A percentile compares a stretch with the other conserved stretches of the same genome.
Conservation (phyloP, 352 stramenopile species). For the Pythium insidiosum region DNA sequence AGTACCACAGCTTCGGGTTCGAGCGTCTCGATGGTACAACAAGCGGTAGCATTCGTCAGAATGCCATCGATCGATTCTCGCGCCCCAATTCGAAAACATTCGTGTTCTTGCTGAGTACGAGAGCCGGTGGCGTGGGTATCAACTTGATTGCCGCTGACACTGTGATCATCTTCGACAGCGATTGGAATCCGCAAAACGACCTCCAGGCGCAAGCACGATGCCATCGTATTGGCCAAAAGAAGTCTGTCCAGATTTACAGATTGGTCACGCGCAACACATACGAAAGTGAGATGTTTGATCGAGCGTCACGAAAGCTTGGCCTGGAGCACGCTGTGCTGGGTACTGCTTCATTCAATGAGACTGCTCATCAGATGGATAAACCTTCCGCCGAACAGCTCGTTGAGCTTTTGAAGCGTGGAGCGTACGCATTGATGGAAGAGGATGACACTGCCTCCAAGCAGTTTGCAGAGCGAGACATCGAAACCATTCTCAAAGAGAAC, state of each 20-base stretch:
- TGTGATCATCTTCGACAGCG: slow-evolving; percentile 99
- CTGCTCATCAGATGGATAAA: slow-evolving; percentile 75
- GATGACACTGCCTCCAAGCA: slow-evolving; percentile 92
- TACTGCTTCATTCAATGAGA: slow-evolving; percentile 88
- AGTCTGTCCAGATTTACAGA: slow-evolving; percentile 96
- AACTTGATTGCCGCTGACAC: slow-evolving; percentile 98
- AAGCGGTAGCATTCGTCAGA: slow-evolving; percentile 83
- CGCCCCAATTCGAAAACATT: slow-evolving; percentile 93
- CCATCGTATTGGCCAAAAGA: slow-evolving; percentile 99
- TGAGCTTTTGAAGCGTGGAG: slow-evolving; percentile 95
- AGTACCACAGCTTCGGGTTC: slow-evolving; percentile 83
- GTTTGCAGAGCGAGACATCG: slow-evolving; percentile 95
- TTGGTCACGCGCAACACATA: slow-evolving; percentile 98
- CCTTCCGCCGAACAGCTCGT: slow-evolving; percentile 92
- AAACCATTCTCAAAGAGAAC: slow-evolving; percentile 91
- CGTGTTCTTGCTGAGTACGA: slow-evolving; percentile 98
- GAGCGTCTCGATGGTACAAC: slow-evolving; percentile 90
- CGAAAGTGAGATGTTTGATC: slow-evolving; percentile 99
- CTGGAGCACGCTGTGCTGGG: slow-evolving; percentile 98
- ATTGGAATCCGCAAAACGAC: slow-evolving; percentile 99
- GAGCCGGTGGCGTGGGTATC: slow-evolving; percentile 97
- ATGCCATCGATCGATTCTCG: slow-evolving; percentile 96
- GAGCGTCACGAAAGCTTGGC: slow-evolving; percentile 96
- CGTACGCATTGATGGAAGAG: slow-evolving; percentile 98
- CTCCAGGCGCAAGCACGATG: slow-evolving; percentile 86